Evolutionary conservation across 768 basidiomycete species (phyloP), one percentile per base, ranked within the genome.

Genomic region (Dentipellis sp.): DNA sequence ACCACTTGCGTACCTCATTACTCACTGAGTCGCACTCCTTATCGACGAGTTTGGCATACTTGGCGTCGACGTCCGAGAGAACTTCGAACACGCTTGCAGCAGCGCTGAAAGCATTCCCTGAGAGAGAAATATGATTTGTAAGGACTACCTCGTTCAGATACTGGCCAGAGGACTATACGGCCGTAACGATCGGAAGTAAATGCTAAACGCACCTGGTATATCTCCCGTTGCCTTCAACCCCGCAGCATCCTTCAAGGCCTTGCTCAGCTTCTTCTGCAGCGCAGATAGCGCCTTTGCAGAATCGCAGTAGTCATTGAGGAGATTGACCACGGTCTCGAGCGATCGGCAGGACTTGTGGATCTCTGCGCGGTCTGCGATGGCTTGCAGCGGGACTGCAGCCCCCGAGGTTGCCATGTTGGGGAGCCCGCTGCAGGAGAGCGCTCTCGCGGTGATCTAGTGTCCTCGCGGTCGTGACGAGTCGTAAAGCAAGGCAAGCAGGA

Each of bases 291-390:
- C 79, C 35, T 73, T 75, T 4, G 79, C 80, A 7, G 85, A 82
- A 61, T 91, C 86, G 64, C 80, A 85, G 64, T 91, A 91, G 67
- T 89, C 86, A 63, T 80, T 82, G 56, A 91, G 74, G 49, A 82
- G 69, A 59, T 74, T 77, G 56, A 88, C 77, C 34, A 91, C 77
- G 10, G 74, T 72, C 61, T 91, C 88, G 54, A 91, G 73, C 2
- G 86, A 76, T 66, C 84, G 86, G 76, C 90, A 90, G 6, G 86
- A 82, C 68, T 84, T 91, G 75, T 91, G 89, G 12, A 91, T 77
- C 59, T 91, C 88, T 16, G 72, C 66, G 19, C 86, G 79, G 55
- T 90, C 88, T 8, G 79, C 77, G 9, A 84, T 68, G 17, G 66
- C 58, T 1, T 58, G 61, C 29, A 29, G 29, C 29, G 29, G 29